Conservation (phyloP, 129 eudicot genomes). For the Artemisia annua region DNA sequence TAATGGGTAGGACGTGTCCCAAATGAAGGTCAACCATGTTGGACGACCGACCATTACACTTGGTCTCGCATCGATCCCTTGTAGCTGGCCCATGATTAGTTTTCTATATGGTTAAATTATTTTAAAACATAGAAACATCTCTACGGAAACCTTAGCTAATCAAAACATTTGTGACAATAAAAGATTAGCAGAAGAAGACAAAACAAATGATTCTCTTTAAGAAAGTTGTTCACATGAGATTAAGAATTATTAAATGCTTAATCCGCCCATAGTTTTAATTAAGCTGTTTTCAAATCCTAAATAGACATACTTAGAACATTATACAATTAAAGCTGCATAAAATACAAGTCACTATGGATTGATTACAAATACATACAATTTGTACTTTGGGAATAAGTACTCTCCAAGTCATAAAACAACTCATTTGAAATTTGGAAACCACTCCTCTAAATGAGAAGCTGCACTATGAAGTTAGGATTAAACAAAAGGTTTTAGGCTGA, state of each 20-base stretch:
- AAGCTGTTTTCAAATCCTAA: neutral
- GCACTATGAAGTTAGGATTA: conserved; percentile 12
- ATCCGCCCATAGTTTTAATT: conserved; percentile 21
- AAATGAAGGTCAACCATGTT: too few relatives aligned
- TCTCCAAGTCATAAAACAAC: neutral
- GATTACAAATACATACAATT: neutral
- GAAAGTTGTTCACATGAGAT: neutral
- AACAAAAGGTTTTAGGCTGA: neutral
- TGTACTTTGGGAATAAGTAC: conserved; percentile 5
- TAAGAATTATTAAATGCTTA: conserved; percentile 18
- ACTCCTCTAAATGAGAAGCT: neutral
- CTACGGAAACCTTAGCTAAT: neutral
- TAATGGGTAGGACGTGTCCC: too few relatives aligned
- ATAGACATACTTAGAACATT: neutral
- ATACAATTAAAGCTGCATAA: neutral
- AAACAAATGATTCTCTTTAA: neutral
- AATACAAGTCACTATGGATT: neutral
- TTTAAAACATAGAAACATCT: neutral
- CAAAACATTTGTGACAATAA: neutral
- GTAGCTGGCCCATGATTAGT: too few relatives aligned
- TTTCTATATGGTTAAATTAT: neutral
- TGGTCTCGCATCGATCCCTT: too few relatives aligned
- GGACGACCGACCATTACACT: too few relatives aligned
- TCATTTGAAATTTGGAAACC: conserved; percentile 9
- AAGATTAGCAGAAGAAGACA: neutral